Percentiles rank a stretch among this genome's conserved stretches.
Evolutionary conservation across 192 early-diverging fungal genomes (phyloP).

Genomic region (Funneliformis mosseae): DNA sequence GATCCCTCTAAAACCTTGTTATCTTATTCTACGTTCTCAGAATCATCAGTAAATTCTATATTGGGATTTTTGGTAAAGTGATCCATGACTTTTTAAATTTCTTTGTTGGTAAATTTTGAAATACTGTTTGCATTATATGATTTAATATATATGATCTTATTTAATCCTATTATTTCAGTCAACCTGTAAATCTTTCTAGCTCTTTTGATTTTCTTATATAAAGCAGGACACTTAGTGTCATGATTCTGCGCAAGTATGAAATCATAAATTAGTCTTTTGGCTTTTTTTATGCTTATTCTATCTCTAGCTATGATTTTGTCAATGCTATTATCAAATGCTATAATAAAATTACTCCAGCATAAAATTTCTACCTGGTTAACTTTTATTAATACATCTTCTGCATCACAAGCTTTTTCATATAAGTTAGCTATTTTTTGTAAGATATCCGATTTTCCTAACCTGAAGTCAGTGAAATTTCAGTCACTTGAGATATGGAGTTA

Average conservation of each 20-base stretch:
- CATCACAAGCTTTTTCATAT: slow-evolving; percentile 5
- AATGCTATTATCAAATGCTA: neutral
- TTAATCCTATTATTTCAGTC: slow-evolving; percentile 1
- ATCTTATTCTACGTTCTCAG: no score
- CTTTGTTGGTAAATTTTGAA: slow-evolving; percentile 7
- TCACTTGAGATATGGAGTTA: no score
- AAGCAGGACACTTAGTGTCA: neutral
- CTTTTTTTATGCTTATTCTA: slow-evolving; percentile 4
- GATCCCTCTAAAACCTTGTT: no score
- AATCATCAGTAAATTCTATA: no score
- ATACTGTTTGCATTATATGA: slow-evolving; percentile 9
- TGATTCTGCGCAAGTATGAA: neutral
- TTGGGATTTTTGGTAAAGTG: no score
- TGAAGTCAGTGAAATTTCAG: slow-evolving; percentile 3
- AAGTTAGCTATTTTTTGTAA: neutral
- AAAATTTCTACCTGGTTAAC: neutral
- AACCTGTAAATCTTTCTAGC: no score
- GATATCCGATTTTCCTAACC: neutral
- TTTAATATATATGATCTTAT: slow-evolving; percentile 15
- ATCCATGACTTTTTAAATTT: no score
- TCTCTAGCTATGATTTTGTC: neutral
- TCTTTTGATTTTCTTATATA: neutral
- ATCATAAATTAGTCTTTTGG: slow-evolving; percentile 1
- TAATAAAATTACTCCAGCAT: no score
- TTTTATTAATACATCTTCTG: neutral